Percentiles rank a stretch among this genome's conserved stretches.
Evolutionary conservation across 129 eudicot species (phyloP).

Genomic region (Saussurea involucrata): DNA sequence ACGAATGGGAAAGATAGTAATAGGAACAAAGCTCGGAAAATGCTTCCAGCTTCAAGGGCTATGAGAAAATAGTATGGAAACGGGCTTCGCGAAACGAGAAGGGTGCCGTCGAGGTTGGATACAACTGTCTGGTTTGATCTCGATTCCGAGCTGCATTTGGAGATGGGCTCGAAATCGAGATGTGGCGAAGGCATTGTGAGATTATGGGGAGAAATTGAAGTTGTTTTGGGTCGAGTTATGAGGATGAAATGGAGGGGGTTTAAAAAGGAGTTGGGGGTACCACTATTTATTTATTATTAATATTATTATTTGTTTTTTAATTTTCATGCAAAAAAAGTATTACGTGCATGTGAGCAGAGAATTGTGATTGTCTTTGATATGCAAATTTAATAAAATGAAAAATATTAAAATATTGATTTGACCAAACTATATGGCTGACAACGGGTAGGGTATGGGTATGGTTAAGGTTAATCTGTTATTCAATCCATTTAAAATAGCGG

Average conservation of each 20-base stretch:
- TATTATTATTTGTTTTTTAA: background rate
- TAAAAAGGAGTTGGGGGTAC: conserved; percentile 35
- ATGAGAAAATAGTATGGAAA: conserved; percentile 81
- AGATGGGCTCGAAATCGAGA: conserved; percentile 46
- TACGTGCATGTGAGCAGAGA: conserved; percentile 33
- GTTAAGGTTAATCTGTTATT: too few species aligned
- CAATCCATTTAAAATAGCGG: too few species aligned
- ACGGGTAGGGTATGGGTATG: too few species aligned
- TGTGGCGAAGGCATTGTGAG: conserved; percentile 45
- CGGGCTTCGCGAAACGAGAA: conserved; percentile 49
- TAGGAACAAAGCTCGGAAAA: conserved; percentile 54
- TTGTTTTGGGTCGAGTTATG: conserved; percentile 29
- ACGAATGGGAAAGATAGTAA: conserved; percentile 48
- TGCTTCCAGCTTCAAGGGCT: conserved; percentile 84
- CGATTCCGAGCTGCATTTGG: conserved; percentile 36
- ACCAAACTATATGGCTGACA: too few species aligned
- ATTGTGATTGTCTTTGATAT: background rate
- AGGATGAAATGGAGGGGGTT: conserved; percentile 28
- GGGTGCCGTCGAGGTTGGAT: conserved; percentile 73
- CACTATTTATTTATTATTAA: conserved; percentile 2
- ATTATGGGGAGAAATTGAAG: conserved; percentile 12
- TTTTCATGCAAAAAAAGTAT: conserved; percentile 20
- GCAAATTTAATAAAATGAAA: background rate
- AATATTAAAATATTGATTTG: conserved; percentile 8
- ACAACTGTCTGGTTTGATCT: conserved; percentile 61